Percentiles rank a stretch among this genome's conserved stretches.
Evolutionary conservation across 179 eudicot species (phyloP).

Genomic region (Vitellaria paradoxa): DNA sequence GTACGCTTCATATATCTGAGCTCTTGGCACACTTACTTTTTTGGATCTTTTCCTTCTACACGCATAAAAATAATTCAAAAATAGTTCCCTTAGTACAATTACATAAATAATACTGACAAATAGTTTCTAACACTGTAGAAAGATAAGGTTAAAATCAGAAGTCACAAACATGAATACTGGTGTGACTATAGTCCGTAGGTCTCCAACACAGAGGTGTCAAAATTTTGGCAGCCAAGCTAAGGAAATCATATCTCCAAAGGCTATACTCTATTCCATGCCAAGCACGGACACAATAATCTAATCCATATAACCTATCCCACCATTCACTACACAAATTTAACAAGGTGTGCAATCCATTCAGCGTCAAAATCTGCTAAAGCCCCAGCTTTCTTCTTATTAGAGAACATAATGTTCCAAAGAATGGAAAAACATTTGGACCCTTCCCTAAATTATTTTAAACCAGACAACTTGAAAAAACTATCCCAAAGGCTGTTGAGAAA

Average conservation of each 20-base stretch:
- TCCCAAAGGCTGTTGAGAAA: no score
- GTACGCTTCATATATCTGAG: conserved; percentile 31
- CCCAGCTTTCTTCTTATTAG: no score
- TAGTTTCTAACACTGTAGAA: not conserved
- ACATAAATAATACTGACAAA: not conserved
- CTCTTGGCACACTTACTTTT: not conserved
- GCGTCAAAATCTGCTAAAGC: no score
- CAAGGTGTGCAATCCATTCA: no score
- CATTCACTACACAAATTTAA: no score
- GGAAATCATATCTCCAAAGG: not conserved
- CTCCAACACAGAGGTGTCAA: not conserved
- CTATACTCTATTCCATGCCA: not conserved
- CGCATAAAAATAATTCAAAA: not conserved
- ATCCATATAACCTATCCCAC: no score
- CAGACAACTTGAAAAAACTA: no score
- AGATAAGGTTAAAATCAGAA: not conserved
- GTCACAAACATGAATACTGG: not conserved
- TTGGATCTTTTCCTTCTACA: not conserved
- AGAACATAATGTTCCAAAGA: no score
- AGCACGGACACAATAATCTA: no score
- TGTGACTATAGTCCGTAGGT: not conserved
- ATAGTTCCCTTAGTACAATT: not conserved
- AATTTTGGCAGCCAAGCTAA: not conserved
- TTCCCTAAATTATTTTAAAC: no score
- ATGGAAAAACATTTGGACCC: no score